These are phyloP conservation scores for Paramecium caudatum DNA, from an alignment of 73 alveolate genomes.

Conservation along the genomic window DNA sequence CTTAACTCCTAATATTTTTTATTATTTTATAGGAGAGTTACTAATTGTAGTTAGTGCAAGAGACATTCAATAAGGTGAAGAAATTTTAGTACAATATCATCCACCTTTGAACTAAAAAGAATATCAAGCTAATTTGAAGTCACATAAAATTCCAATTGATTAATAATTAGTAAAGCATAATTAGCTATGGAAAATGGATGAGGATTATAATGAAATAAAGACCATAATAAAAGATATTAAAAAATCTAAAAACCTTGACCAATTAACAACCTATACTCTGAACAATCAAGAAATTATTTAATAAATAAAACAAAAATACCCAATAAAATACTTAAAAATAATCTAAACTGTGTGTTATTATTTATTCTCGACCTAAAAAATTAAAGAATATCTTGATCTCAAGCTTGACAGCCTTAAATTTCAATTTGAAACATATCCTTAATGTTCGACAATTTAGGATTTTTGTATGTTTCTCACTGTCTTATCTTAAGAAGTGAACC, in stretches of 20 bases:
- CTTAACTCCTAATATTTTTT: constrained; percentile 47
- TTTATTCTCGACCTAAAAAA: not conserved
- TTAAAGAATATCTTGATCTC: not conserved
- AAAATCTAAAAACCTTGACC: not conserved
- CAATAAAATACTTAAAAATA: constrained; percentile 5
- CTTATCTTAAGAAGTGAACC: not conserved
- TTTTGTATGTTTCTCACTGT: not conserved
- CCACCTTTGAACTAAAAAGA: constrained; percentile 38
- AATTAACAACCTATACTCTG: not conserved
- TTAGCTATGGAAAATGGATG: constrained; percentile 5
- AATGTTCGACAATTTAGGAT: constrained; percentile 13
- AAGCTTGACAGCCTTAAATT: not conserved
- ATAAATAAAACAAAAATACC: constrained; percentile 20
- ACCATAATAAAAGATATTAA: not conserved
- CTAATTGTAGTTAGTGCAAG: constrained; percentile 40
- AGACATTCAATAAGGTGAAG: constrained; percentile 43
- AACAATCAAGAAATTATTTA: not conserved
- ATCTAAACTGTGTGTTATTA: not conserved
- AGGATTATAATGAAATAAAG: constrained; percentile 3
- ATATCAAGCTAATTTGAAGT: constrained; percentile 18
- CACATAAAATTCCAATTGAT: constrained; percentile 31
- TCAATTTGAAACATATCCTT: not conserved
- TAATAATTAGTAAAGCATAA: not conserved
- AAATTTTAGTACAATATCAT: constrained; percentile 38
- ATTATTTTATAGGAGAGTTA: constrained; percentile 23